These are phyloP conservation scores for Xylaria acuta DNA, from an alignment of 495 filamentous ascomycete genomes.

Conservation along the genomic window DNA sequence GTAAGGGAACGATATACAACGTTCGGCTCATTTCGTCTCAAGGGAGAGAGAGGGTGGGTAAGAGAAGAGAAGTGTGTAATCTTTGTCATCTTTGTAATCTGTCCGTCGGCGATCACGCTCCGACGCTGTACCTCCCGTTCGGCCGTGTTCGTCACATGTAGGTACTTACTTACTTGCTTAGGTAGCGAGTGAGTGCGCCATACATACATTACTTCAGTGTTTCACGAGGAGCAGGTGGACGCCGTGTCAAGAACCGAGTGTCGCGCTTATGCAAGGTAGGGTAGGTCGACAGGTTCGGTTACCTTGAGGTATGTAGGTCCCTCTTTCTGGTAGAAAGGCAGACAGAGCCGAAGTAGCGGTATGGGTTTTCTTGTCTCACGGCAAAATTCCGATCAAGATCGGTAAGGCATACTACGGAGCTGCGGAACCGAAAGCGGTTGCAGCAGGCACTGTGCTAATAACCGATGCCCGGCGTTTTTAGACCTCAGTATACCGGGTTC, in stretches of 20 bases:
- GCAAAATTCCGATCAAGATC: conserved; percentile 15
- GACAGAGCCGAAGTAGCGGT: conserved; percentile 25
- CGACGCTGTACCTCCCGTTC: conserved; percentile 10
- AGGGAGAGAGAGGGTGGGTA: neutral
- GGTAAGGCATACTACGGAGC: conserved; percentile 12
- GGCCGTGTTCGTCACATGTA: conserved; percentile 4
- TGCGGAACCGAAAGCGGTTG: neutral
- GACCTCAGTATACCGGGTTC: neutral
- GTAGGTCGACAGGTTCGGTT: conserved; percentile 23
- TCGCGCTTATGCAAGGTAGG: conserved; percentile 26
- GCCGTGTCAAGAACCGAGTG: conserved; percentile 24
- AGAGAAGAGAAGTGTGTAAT: conserved; percentile 1
- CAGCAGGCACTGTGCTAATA: conserved; percentile 4
- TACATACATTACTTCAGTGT: conserved; percentile 4
- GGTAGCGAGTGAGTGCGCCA: neutral
- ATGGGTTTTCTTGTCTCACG: conserved; percentile 21
- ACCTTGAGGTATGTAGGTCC: conserved; percentile 6
- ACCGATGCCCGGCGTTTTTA: neutral
- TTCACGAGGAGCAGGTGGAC: conserved; percentile 11
- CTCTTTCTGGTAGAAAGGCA: conserved; percentile 4
- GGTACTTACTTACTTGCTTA: neutral
- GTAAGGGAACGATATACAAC: conserved; percentile 5
- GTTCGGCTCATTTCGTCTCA: neutral
- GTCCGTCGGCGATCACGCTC: conserved; percentile 20
- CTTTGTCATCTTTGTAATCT: neutral